Base-by-base conservation (phyloP, 2,329 filamentous ascomycete genomes). In the Biscogniauxia sp. region DNA sequence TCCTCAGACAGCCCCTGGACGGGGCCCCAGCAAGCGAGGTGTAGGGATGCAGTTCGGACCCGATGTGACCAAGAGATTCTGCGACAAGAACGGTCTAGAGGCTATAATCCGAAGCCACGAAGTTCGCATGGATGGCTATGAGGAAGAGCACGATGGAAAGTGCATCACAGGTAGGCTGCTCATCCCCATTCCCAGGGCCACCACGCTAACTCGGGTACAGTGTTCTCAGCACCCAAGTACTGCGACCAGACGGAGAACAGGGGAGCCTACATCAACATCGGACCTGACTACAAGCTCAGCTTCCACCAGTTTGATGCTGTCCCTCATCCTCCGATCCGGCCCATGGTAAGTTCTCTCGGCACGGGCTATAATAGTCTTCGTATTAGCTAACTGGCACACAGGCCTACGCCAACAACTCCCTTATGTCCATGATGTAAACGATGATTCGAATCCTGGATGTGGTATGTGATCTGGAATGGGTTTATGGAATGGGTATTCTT, bases 51-150 rank as follows among this genome's bases (percentile, higher is more conserved):
- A 98, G 74, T 99, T 99, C 70, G 95, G 95, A 0, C 95, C 95
- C 0, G 95, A 99, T 74, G 88, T 99, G 61, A 99, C 95, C 20
- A 96, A 96, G 80, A 85, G 88, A 55, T 99, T 99, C 83, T 99
- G 95, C 74, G 93, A 99, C 70, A 93, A 89, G 78, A 99, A 99
- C 77, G 91, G 92, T 0, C 84, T 99, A 50, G 91, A 97, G 66
- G 95, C 95, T 53, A 90, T 99, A 66, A 99, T 99, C 70, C 90
- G 95, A 69, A 97, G 93, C 72, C 95, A 99, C 79, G 95, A 99
- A 76, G 95, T 99, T 26, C 88, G 95, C 70, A 99, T 99, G 95
- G 93, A 95, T 62, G 95, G 95, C n/a, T 99, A 98, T 73, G 94
- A 99, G 75, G 91, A 97, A 68, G 94, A 99, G 81, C 95, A 99